These are phyloP conservation scores for Astrothelium subdiscretum DNA, from an alignment of 495 filamentous ascomycete species.

Conservation along the genomic window DNA sequence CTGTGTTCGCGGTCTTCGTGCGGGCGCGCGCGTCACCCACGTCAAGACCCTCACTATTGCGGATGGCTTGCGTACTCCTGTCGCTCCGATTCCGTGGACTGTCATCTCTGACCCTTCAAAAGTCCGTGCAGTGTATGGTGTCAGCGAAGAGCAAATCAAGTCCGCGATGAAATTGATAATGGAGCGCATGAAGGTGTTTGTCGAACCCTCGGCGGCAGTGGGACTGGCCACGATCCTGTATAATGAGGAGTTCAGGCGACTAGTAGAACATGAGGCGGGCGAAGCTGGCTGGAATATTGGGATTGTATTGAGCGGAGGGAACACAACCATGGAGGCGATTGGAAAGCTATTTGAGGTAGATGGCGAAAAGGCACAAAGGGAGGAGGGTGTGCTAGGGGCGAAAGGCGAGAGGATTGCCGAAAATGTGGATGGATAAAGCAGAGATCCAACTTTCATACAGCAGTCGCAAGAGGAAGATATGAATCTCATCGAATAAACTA, in stretches of 20 bases:
- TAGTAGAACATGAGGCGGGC: constrained; percentile 60
- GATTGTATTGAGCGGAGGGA: constrained; percentile 79
- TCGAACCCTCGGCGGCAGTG: constrained; percentile 85
- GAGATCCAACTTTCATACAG: too few relatives aligned
- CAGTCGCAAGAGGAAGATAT: too few relatives aligned
- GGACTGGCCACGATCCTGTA: constrained; percentile 72
- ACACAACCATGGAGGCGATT: constrained; percentile 74
- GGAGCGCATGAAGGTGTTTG: constrained; percentile 83
- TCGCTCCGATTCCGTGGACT: constrained; percentile 67
- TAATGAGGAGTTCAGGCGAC: constrained; percentile 66
- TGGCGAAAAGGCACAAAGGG: constrained; percentile 23
- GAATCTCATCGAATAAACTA: too few relatives aligned
- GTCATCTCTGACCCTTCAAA: constrained; percentile 65
- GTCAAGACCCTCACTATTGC: constrained; percentile 77
- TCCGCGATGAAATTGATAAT: constrained; percentile 63
- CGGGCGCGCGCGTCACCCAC: constrained; percentile 45
- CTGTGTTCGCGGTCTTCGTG: constrained; percentile 52
- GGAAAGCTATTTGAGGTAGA: constrained; percentile 45
- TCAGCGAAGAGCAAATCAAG: constrained; percentile 74
- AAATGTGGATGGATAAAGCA: constrained; percentile 37
- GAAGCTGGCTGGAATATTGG: constrained; percentile 77
- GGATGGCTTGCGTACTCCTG: constrained; percentile 77
- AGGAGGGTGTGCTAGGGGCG: constrained; percentile 27
- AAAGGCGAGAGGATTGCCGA: constrained; percentile 32
- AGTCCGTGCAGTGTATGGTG: constrained; percentile 62